Conservation (phyloP, 768 basidiomycete genomes). For the Mycena albidolilacea region DNA sequence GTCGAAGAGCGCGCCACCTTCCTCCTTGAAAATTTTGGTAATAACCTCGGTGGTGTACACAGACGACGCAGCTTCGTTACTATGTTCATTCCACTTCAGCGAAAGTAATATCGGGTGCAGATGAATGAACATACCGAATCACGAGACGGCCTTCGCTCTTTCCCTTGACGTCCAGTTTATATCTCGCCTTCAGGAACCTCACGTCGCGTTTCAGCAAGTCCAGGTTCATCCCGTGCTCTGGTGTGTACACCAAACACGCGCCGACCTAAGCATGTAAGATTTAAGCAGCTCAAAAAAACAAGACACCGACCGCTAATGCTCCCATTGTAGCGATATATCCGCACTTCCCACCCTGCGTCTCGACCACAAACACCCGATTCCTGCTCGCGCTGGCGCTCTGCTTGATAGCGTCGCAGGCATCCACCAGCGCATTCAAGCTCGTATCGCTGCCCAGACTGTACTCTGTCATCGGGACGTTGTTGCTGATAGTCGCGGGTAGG, state of each 20-base stretch:
- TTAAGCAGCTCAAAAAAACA: background rate
- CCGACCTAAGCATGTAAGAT: slow-evolving; percentile 55
- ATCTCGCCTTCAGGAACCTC: slow-evolving; percentile 88
- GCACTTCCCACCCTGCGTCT: slow-evolving; percentile 97
- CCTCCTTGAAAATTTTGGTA: slow-evolving; percentile 95
- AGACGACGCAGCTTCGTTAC: slow-evolving; percentile 88
- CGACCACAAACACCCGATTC: slow-evolving; percentile 97
- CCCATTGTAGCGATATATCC: slow-evolving; percentile 97
- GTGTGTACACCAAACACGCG: slow-evolving; percentile 94
- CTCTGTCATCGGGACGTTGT: slow-evolving; percentile 98
- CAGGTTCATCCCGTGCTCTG: slow-evolving; percentile 90
- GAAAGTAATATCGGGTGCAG: background rate
- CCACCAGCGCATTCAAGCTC: slow-evolving; percentile 96
- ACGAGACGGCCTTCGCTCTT: slow-evolving; percentile 95
- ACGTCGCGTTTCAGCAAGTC: slow-evolving; percentile 88
- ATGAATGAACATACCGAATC: slow-evolving; percentile 73
- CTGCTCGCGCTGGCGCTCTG: slow-evolving; percentile 97
- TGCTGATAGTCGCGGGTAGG: slow-evolving; percentile 96
- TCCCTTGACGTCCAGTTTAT: slow-evolving; percentile 88
- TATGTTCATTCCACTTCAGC: slow-evolving; percentile 47
- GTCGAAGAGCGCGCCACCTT: slow-evolving; percentile 94
- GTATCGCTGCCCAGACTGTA: slow-evolving; percentile 97
- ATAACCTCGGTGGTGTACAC: slow-evolving; percentile 95
- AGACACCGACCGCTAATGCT: slow-evolving; percentile 86
- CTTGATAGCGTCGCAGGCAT: slow-evolving; percentile 98